A percentile compares a stretch with the other conserved stretches of the same genome.
phyloP scores from a whole-genome alignment of 192 early-diverging fungal species.

The Umbelopsis vinacea region DNA sequence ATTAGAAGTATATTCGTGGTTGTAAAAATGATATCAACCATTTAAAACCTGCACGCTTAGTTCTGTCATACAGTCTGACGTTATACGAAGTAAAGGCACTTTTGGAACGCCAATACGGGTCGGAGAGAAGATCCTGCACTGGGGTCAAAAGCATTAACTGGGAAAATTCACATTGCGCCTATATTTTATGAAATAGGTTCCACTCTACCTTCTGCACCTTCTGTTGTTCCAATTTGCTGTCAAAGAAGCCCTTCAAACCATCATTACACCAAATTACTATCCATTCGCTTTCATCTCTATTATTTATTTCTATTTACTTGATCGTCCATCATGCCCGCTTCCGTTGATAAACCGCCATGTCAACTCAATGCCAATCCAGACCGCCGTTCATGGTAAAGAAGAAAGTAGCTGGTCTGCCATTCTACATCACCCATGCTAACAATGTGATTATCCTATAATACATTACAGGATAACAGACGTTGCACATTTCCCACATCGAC shows the following conservation, averaged over 20 bases:
- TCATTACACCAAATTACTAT: neutral
- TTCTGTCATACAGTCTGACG: too few species aligned
- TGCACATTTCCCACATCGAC: slow-evolving; percentile 14
- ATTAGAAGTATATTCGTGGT: too few species aligned
- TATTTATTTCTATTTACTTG: neutral
- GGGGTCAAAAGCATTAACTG: too few species aligned
- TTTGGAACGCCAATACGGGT: too few species aligned
- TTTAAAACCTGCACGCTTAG: too few species aligned
- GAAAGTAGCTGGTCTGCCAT: neutral
- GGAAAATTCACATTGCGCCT: too few species aligned
- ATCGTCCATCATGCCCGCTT: neutral
- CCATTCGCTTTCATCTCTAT: neutral
- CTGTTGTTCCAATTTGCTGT: too few species aligned
- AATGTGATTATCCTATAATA: neutral
- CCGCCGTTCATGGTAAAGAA: slow-evolving; percentile 3
- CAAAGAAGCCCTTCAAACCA: too few species aligned
- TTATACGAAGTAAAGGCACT: too few species aligned
- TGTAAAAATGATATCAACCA: too few species aligned
- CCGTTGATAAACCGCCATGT: neutral
- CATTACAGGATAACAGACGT: neutral
- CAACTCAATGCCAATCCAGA: neutral
- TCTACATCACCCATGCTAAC: neutral
- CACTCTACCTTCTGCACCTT: too few species aligned
- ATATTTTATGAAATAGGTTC: too few species aligned
- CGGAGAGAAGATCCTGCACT: neutral